phyloP scores from a whole-genome alignment of 192 early-diverging fungal genomes.

The Paraglomus brasilianum region DNA sequence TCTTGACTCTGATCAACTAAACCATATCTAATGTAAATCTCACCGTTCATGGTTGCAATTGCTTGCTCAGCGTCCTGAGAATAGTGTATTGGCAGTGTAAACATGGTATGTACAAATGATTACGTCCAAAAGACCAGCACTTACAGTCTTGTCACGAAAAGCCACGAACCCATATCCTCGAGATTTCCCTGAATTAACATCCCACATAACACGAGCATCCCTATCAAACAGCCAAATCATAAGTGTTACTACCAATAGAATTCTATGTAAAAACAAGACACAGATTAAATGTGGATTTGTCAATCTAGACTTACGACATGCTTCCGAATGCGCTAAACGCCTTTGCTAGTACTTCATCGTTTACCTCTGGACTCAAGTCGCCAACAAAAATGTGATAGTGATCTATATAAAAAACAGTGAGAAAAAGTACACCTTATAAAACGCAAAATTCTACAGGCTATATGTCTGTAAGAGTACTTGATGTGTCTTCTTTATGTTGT shows the following conservation, averaged over 20 bases:
- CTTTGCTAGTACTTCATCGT: constrained; percentile 72
- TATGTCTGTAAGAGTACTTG: constrained; percentile 34
- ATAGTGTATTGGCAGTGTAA: not conserved
- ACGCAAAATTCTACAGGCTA: constrained; percentile 20
- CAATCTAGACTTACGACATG: constrained; percentile 62
- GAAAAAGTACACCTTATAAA: constrained; percentile 35
- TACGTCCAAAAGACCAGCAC: not conserved
- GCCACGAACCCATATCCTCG: constrained; percentile 92
- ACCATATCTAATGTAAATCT: constrained; percentile 20
- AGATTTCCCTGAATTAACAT: constrained; percentile 81
- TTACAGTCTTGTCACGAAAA: constrained; percentile 74
- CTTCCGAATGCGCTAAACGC: constrained; percentile 73
- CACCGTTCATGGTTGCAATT: constrained; percentile 82
- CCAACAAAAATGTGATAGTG: constrained; percentile 94
- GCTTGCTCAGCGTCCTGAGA: constrained; percentile 80
- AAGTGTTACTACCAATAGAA: not conserved
- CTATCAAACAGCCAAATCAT: constrained; percentile 39
- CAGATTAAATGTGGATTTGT: too few relatives aligned
- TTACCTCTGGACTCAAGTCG: constrained; percentile 89
- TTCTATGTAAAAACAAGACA: not conserved
- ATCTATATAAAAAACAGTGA: constrained; percentile 34
- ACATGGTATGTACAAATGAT: not conserved
- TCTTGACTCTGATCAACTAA: too few relatives aligned
- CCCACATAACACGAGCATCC: constrained; percentile 95
- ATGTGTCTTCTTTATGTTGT: constrained; percentile 64